Conservation (phyloP, 306 rosid genomes). For the Hippophae tibetana region DNA sequence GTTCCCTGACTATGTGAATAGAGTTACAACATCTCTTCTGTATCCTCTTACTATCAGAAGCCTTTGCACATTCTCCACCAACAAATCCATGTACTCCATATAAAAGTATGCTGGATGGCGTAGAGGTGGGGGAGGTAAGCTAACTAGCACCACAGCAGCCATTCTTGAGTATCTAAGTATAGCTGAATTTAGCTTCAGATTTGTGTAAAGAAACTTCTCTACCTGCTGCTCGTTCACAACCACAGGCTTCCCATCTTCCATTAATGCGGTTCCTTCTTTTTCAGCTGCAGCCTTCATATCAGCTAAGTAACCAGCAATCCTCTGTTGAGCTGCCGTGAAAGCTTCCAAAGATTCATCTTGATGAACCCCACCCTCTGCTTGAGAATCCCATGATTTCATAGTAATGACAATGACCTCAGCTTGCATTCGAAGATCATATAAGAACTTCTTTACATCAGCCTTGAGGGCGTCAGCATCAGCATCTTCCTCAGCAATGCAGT, state of each 20-base stretch:
- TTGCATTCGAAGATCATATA: constrained; percentile 96
- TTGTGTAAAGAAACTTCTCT: constrained; percentile 82
- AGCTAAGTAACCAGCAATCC: constrained; percentile 55
- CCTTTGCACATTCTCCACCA: constrained; percentile 90
- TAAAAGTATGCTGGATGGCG: constrained; percentile 85
- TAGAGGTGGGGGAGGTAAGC: constrained; percentile 90
- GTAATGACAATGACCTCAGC: constrained; percentile 91
- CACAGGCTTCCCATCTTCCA: constrained; percentile 84
- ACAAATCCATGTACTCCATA: constrained; percentile 98
- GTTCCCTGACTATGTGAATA: constrained; percentile 51
- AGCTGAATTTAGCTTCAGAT: constrained; percentile 73
- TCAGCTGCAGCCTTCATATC: constrained; percentile 50
- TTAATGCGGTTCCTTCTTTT: constrained; percentile 52
- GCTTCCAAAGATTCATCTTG: constrained; percentile 80
- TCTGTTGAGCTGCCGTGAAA: constrained; percentile 47
- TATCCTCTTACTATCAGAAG: constrained; percentile 95
- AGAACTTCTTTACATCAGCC: constrained; percentile 90
- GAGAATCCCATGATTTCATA: constrained; percentile 72
- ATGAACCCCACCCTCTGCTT: constrained; percentile 49
- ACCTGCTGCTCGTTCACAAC: constrained; percentile 80
- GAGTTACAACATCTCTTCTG: constrained; percentile 87
- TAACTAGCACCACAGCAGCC: constrained; percentile 96
- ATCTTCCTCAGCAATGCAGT: constrained; percentile 96
- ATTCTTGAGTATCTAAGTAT: constrained; percentile 90
- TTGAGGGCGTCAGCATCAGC: constrained; percentile 83